Percentiles rank a stretch among this genome's conserved stretches.
phyloP scores from a whole-genome alignment of 805 yeast species.

The Hanseniaspora guilliermondii region DNA sequence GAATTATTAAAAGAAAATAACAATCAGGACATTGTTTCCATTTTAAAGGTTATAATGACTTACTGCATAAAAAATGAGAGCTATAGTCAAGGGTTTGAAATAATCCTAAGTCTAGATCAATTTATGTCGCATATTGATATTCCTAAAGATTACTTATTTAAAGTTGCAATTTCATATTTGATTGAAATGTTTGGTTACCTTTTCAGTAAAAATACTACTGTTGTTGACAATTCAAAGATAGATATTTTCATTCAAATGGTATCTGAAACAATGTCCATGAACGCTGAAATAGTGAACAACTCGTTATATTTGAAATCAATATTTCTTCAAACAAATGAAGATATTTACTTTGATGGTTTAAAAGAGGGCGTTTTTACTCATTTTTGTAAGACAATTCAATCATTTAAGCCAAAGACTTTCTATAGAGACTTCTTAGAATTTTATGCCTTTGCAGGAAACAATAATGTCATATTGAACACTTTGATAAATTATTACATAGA shows the following conservation, averaged over 20 bases:
- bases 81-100: constrained; percentile 9
- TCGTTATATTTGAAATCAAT: not conserved
- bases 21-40: not conserved
- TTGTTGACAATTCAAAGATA: not conserved
- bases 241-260: not conserved
- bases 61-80: constrained; percentile 15
- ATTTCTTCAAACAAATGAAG: not conserved
- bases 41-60: constrained; percentile 8
- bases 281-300: not conserved
- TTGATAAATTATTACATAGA: constrained; percentile 7
- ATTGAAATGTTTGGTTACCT: not conserved
- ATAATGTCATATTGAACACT: not conserved
- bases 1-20: constrained; percentile 13
- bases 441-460: not conserved
- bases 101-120: not conserved
- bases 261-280: not conserved
- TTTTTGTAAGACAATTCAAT: not conserved
- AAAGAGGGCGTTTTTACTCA: not conserved
- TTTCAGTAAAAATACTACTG: not conserved
- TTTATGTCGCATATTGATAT: not conserved
- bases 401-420: not conserved
- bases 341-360: not conserved
- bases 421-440: constrained; percentile 1
- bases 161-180: not conserved
- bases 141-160: not conserved